Conservation (phyloP, 2,329 filamentous ascomycete genomes). For the Neofusicoccum ribis region DNA sequence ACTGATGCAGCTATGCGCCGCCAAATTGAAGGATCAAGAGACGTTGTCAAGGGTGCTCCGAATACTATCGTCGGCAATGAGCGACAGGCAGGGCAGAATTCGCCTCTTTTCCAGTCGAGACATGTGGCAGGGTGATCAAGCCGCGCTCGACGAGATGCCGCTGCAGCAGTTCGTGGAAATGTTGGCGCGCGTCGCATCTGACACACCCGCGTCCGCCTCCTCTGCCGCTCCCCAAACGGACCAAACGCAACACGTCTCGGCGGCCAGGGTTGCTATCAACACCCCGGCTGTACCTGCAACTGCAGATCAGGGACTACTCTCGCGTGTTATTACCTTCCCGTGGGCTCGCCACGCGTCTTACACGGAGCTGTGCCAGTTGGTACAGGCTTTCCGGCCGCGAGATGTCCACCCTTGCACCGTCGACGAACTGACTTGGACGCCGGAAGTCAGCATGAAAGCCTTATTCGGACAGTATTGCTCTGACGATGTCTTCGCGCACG, state of each 20-base stretch:
- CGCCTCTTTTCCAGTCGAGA: conserved; percentile 31
- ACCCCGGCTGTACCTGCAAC: neutral
- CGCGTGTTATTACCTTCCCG: conserved; percentile 60
- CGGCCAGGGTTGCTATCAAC: neutral
- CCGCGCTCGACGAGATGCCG: conserved; percentile 27
- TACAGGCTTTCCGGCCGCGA: conserved; percentile 66
- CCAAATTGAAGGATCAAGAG: conserved; percentile 37
- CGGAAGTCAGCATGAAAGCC: conserved; percentile 61
- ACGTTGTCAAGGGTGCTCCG: conserved; percentile 36
- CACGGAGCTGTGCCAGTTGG: conserved; percentile 70
- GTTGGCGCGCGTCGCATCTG: conserved; percentile 22
- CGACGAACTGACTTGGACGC: conserved; percentile 62
- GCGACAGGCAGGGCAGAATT: conserved; percentile 26
- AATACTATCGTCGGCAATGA: conserved; percentile 32
- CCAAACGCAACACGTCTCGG: conserved; percentile 2
- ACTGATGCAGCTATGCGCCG: conserved; percentile 54
- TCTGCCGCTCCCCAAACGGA: neutral
- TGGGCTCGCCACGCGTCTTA: conserved; percentile 92
- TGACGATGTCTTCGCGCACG: conserved; percentile 62
- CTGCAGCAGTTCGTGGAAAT: conserved; percentile 35
- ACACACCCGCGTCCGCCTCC: neutral
- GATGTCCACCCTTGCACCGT: conserved; percentile 82
- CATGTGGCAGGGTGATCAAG: conserved; percentile 25
- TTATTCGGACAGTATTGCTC: conserved; percentile 74
- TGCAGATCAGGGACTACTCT: conserved; percentile 6